Evolutionary conservation across 179 eudicot genomes (phyloP), one percentile per base, ranked within the genome.

Genomic region (Corrigiola litoralis): DNA sequence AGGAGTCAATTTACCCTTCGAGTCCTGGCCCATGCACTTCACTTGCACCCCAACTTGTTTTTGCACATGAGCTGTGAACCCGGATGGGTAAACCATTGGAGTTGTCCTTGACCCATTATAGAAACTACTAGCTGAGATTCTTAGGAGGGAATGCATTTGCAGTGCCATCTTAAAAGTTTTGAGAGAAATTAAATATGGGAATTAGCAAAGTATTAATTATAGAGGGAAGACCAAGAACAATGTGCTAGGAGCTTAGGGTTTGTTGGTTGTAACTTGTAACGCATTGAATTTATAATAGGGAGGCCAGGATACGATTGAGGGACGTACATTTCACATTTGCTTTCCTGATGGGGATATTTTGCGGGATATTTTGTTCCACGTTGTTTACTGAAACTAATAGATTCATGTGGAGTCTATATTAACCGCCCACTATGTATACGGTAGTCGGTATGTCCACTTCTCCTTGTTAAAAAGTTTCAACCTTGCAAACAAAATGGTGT

Each of bases 1-100:
- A 34, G 59, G 61, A 16, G 47, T 42, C 18, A 66, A 41, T n/a
- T n/a, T n/a, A n/a, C n/a, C n/a, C n/a, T n/a, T n/a, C n/a, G n/a
- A n/a, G n/a, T n/a, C n/a, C n/a, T n/a, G n/a, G n/a, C n/a, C 70
- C 79, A 73, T 70, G 73, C 85, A 75, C 53, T 66, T 73, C 2
- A 84, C 79, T 42, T 27, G 66, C 24, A 78, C 6, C 32, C 46
- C 54, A 16, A 50, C 66, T 16, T 28, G 76, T 63, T 37, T 76
- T 23, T 47, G 61, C 23, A 61, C 36, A 4, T 44, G 67, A 2
- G 75, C 58, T 32, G 34, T 28, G 12, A 46, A 45, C 60, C 71
- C 38, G 13, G 45, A 8, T 17, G 63, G 27, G 10, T 3, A 18
- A 13, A 58, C 51, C 41, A 42, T 38, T 5, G 12, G 31, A 10